Percentiles rank a stretch among this genome's conserved stretches.
Conservation (phyloP, 2,329 filamentous ascomycete genomes). For the Mycosphaerella sp. region DNA sequence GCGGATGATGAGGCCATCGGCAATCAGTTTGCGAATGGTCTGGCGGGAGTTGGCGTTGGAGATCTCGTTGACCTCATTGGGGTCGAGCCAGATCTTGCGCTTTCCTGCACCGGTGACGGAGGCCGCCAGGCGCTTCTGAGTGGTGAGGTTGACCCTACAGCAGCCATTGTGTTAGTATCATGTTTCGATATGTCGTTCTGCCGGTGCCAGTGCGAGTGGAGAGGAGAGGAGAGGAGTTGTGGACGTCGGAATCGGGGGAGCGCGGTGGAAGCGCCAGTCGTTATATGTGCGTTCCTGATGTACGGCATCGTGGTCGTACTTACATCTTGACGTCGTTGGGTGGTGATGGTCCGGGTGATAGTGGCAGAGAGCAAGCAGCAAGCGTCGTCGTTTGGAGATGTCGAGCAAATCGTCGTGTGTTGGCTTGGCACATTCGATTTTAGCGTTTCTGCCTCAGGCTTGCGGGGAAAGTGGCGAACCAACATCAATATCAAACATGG, state of each 20-base stretch:
- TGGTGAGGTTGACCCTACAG: constrained; percentile 95
- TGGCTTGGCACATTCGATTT: too few relatives aligned
- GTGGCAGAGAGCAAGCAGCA: neutral
- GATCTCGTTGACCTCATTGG: constrained; percentile 98
- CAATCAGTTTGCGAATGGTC: constrained; percentile 98
- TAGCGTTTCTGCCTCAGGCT: too few relatives aligned
- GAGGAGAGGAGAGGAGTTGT: neutral
- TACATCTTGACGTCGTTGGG: constrained; percentile 28
- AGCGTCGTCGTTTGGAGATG: constrained; percentile 4
- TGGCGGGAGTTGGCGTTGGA: constrained; percentile 99
- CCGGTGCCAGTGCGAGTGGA: constrained; percentile 5
- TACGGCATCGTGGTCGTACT: constrained; percentile 14
- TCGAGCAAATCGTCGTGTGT: too few relatives aligned
- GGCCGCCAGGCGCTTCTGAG: constrained; percentile 99
- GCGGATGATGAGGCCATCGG: constrained; percentile 99
- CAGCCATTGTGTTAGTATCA: constrained; percentile 28
- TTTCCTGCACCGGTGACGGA: constrained; percentile 98
- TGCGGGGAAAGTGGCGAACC: too few relatives aligned
- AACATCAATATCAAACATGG: too few relatives aligned
- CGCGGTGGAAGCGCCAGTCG: constrained; percentile 7
- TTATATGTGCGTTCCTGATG: neutral
- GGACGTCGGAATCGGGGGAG: constrained; percentile 3
- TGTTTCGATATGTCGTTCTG: constrained; percentile 1
- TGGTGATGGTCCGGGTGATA: constrained; percentile 22
- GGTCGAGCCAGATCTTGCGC: constrained; percentile 99